Evolutionary conservation across 371 early-diverging fungal genomes (phyloP), one percentile per base, ranked within the genome.

Genomic region (Lichtheimia ramosa): DNA sequence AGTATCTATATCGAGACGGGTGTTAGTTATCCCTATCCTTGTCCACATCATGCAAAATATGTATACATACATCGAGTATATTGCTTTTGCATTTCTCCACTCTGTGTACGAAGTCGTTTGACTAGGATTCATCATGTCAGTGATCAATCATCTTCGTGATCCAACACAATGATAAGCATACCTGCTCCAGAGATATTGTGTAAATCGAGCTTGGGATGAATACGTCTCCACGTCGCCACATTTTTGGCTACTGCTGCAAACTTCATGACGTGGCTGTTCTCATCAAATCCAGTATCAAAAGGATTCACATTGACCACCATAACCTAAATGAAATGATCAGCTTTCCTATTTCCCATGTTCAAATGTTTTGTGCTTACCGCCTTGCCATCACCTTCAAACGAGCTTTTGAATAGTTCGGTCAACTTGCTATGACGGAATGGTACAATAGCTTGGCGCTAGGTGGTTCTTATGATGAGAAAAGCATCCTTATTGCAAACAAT

Each of bases 271-370:
- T 83, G 82, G 21, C 69, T 74, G 23, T 79, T 80, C 54, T 89
- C 84, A 64, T 88, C 74, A 76, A 84, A 84, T 25, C 86, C 70
- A 34, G 78, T 75, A 66, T 87, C 84, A 61, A 71, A 83, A 0
- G 90, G 89, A 58, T 89, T 87, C 15, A 86, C 78, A 56, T 86
- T 87, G n/a, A 89, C 86, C 2, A 91, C 73, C 81, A 91, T 78
- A 8, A 72, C 77, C 73, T 75, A 48, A 7, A 1, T 10, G 34
- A 49, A 24, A 39, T n/a, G 8, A 15, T 23, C 50, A 40, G 21
- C 46, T 8, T 40, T 21, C 2, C n/a, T 16, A 5, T 24, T 18
- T 3, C 18, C n/a, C 8, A 15, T 13, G 18, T 20, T 21, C 25
- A 23, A 10, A 23, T 34, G 10, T 8, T 5, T 58, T n/a, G 5